Percentiles rank a stretch among this genome's conserved stretches.
Evolutionary conservation across 2,329 filamentous ascomycete species (phyloP).

Genomic region (Triangularia verruculosa): DNA sequence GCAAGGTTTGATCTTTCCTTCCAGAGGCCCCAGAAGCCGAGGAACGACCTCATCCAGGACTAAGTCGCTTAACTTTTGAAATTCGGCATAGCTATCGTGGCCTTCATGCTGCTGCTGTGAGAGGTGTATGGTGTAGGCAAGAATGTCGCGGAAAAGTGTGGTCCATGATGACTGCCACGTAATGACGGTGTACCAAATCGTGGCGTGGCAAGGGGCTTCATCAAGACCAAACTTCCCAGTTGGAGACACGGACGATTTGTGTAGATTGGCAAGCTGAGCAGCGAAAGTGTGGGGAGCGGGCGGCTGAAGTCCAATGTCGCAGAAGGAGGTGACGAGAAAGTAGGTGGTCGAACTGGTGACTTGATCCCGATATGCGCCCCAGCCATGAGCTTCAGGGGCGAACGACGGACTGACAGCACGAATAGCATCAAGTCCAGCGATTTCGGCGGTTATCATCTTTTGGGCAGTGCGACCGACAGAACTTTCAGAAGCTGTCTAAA

Average conservation of each 20-base stretch:
- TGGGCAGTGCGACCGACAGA: not conserved
- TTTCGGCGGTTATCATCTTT: not conserved
- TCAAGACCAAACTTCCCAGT: not conserved
- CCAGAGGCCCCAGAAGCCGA: conserved; percentile 31
- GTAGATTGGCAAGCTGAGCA: not conserved
- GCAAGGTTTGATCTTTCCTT: conserved; percentile 34
- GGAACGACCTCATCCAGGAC: conserved; percentile 30
- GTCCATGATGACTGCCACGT: conserved; percentile 24
- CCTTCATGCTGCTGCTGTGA: not conserved
- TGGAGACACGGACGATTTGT: not conserved
- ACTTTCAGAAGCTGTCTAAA: not conserved
- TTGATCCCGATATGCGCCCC: not conserved
- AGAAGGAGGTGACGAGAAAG: not conserved
- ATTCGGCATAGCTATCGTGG: conserved; percentile 4
- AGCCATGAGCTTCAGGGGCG: not conserved
- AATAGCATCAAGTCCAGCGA: not conserved
- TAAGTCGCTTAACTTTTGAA: conserved; percentile 4
- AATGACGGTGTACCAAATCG: conserved; percentile 22
- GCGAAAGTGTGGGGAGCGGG: not conserved
- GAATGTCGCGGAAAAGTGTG: not conserved
- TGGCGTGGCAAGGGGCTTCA: not conserved
- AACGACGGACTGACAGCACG: not conserved
- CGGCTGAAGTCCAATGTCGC: not conserved
- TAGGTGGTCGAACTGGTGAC: not conserved
- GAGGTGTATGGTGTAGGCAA: not conserved